These are phyloP conservation scores for Aspergillus sp. DNA, from an alignment of 2,329 filamentous ascomycete genomes.

Conservation along the genomic window DNA sequence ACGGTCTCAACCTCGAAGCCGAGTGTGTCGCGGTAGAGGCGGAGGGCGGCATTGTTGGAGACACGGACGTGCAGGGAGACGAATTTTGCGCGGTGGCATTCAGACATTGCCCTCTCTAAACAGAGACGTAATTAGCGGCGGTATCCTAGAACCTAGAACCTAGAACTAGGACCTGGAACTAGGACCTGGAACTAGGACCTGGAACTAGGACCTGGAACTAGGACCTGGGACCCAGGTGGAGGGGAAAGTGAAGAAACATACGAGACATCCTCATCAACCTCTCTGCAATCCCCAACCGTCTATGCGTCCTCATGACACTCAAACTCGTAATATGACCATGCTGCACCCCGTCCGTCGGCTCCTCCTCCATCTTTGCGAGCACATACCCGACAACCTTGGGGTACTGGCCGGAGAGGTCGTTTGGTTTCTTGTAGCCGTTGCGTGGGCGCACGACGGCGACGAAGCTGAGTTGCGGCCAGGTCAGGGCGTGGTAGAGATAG, in stretches of 20 bases:
- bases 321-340: slow-evolving; percentile 96
- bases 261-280: slow-evolving; percentile 96
- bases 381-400: slow-evolving; percentile 99
- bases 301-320: slow-evolving; percentile 94
- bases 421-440: slow-evolving; percentile 67
- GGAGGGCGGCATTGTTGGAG: slow-evolving; percentile 86
- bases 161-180: no score
- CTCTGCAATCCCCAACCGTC: slow-evolving; percentile 87
- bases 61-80: slow-evolving; percentile 95
- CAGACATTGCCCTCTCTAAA: slow-evolving; percentile 89
- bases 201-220: no score
- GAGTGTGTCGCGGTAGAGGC: slow-evolving; percentile 88
- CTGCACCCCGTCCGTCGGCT: slow-evolving; percentile 82
- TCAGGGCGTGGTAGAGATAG: slow-evolving; percentile 98
- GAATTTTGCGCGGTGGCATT: slow-evolving; percentile 87
- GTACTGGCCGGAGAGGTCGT: slow-evolving; percentile 70
- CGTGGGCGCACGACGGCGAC: slow-evolving; percentile 89
- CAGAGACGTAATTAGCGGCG: neutral
- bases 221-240: no score
- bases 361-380: slow-evolving; percentile 99
- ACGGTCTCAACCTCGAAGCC: slow-evolving; percentile 80
- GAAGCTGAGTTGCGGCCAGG: slow-evolving; percentile 96
- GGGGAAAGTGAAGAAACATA: slow-evolving; percentile 46
- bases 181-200: no score
- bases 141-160: no score